Conservation (phyloP, 768 basidiomycete genomes). For the Collybia sordida region DNA sequence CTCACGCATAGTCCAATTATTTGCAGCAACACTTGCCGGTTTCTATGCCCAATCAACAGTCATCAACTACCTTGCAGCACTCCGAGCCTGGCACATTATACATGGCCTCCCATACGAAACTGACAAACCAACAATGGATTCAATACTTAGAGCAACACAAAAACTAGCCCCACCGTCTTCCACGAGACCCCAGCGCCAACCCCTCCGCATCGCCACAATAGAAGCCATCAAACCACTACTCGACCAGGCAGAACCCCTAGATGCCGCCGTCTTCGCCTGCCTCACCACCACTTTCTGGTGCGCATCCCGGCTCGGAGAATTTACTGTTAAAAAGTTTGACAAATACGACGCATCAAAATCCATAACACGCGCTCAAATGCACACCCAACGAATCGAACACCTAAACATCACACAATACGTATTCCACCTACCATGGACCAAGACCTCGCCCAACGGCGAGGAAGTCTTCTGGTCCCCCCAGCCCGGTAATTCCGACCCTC, state of each 20-base stretch:
- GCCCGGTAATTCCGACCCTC: slow-evolving; percentile 21
- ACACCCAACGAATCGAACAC: slow-evolving; percentile 8
- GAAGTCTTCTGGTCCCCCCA: slow-evolving; percentile 32
- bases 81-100: slow-evolving; percentile 47
- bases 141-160: slow-evolving; percentile 27
- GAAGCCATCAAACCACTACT: slow-evolving; percentile 16
- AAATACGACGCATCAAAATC: slow-evolving; percentile 9
- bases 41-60: slow-evolving; percentile 30
- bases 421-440: slow-evolving; percentile 21
- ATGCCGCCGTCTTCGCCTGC: slow-evolving; percentile 35
- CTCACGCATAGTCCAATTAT: slow-evolving; percentile 22
- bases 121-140: slow-evolving; percentile 21
- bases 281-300: slow-evolving; percentile 38
- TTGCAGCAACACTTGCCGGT: slow-evolving; percentile 29
- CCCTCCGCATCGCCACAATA: slow-evolving; percentile 27
- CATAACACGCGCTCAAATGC: slow-evolving; percentile 21
- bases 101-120: slow-evolving; percentile 34
- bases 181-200: slow-evolving; percentile 23
- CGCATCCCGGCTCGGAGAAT: slow-evolving; percentile 32
- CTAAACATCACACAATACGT: slow-evolving; percentile 15
- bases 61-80: slow-evolving; percentile 32
- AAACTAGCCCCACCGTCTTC: slow-evolving; percentile 27
- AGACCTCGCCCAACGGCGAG: slow-evolving; percentile 21
- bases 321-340: slow-evolving; percentile 35
- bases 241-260: slow-evolving; percentile 23